phyloP scores from a whole-genome alignment of 805 yeast species.

The Blastobotrys terrestris region DNA sequence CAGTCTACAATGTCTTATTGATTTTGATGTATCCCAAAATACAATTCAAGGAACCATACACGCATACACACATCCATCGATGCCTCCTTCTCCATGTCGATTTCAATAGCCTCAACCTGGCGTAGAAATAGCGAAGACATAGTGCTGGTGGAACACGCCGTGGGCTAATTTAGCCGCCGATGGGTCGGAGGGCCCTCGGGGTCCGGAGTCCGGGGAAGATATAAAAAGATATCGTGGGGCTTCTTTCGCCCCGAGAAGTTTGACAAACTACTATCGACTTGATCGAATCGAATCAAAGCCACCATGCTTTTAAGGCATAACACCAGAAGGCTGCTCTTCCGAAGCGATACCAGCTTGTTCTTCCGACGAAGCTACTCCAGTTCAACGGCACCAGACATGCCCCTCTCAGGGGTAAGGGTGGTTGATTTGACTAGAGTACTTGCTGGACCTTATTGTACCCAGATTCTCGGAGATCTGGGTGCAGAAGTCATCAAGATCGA shows the following conservation, averaged over 20 bases:
- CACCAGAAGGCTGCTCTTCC: neutral
- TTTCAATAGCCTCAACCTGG: too few species aligned
- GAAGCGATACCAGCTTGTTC: neutral
- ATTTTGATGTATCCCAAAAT: too few species aligned
- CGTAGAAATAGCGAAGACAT: too few species aligned
- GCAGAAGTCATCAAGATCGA: slow-evolving; percentile 38
- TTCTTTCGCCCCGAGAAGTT: too few species aligned
- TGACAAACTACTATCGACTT: neutral
- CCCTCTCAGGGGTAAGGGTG: slow-evolving; percentile 32
- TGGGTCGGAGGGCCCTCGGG: neutral
- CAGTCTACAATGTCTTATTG: too few species aligned
- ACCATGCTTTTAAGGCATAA: neutral
- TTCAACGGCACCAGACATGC: slow-evolving; percentile 16
- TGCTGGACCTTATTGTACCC: slow-evolving; percentile 39
- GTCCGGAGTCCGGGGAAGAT: neutral
- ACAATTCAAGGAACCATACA: too few species aligned
- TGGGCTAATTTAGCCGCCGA: neutral
- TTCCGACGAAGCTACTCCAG: neutral
- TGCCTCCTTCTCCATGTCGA: too few species aligned
- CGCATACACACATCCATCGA: too few species aligned
- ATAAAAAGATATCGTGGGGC: too few species aligned
- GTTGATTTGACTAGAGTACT: slow-evolving; percentile 37
- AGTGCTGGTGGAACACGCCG: too few species aligned
- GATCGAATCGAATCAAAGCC: neutral
- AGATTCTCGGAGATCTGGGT: slow-evolving; percentile 38